Percentiles rank a stretch among this genome's conserved stretches.
Conservation (phyloP, 2,329 filamentous ascomycete species). For the Penicillium crustosum region DNA sequence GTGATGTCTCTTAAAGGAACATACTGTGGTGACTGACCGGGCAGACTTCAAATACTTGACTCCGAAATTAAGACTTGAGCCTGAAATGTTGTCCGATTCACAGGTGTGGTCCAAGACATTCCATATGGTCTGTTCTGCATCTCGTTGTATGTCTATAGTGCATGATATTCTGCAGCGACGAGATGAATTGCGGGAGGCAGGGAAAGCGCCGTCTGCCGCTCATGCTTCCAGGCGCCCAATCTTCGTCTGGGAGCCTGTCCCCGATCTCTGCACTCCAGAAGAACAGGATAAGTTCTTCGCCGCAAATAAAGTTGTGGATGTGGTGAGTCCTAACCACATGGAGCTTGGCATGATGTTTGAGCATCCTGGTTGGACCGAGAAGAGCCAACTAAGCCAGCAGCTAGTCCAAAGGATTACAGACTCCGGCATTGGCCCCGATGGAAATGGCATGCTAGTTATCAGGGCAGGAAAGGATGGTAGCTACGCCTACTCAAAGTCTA, state of each 20-base stretch:
- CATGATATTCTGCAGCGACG: slow-evolving; percentile 63
- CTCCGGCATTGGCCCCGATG: slow-evolving; percentile 39
- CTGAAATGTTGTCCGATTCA: slow-evolving; percentile 64
- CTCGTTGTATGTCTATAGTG: slow-evolving; percentile 74
- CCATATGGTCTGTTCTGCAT: slow-evolving; percentile 81
- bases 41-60: slow-evolving; percentile 83
- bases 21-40: slow-evolving; percentile 9
- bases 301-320: slow-evolving; percentile 56
- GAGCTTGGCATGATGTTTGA: slow-evolving; percentile 88
- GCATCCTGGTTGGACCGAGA: slow-evolving; percentile 38
- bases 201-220: slow-evolving; percentile 27
- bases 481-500: slow-evolving; percentile 47
- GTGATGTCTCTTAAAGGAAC: not conserved
- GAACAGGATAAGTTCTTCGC: slow-evolving; percentile 55
- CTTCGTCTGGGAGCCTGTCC: slow-evolving; percentile 94
- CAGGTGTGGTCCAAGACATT: slow-evolving; percentile 74
- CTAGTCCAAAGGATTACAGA: slow-evolving; percentile 39
- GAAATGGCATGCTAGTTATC: slow-evolving; percentile 46
- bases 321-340: slow-evolving; percentile 77
- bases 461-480: slow-evolving; percentile 63
- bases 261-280: slow-evolving; percentile 76
- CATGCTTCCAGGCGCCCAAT: slow-evolving; percentile 58
- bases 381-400: slow-evolving; percentile 28
- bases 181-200: slow-evolving; percentile 31
- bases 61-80: slow-evolving; percentile 77